Evolutionary conservation across 768 basidiomycete species (phyloP).

Genomic region (Thelephora aurantiotincta): DNA sequence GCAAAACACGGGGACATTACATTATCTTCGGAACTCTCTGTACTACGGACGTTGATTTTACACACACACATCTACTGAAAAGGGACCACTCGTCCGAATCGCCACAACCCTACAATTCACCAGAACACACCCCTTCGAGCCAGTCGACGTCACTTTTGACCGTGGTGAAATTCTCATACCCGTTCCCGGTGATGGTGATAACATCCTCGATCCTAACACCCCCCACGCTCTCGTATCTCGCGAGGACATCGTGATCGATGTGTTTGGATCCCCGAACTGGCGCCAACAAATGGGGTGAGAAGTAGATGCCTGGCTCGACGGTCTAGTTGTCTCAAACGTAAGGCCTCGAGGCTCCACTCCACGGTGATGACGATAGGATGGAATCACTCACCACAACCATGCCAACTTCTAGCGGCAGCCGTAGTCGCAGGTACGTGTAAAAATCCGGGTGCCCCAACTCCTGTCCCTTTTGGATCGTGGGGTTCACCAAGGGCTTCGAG

Average conservation of each 20-base stretch:
- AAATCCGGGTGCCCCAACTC: conserved; percentile 39
- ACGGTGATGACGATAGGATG: background rate
- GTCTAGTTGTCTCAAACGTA: conserved; percentile 32
- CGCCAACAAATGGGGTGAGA: conserved; percentile 65
- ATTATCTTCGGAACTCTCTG: conserved; percentile 24
- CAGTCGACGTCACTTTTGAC: conserved; percentile 72
- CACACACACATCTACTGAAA: background rate
- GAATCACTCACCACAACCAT: conserved; percentile 71
- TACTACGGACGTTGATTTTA: background rate
- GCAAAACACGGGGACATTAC: conserved; percentile 33
- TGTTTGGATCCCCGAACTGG: conserved; percentile 45
- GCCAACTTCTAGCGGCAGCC: conserved; percentile 53
- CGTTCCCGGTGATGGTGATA: conserved; percentile 58
- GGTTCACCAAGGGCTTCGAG: conserved; percentile 53
- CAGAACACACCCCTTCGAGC: conserved; percentile 75
- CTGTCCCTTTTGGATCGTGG: conserved; percentile 26
- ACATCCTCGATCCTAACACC: conserved; percentile 94
- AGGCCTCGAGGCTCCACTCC: background rate
- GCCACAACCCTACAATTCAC: conserved; percentile 21
- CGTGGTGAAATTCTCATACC: conserved; percentile 76
- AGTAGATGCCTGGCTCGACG: conserved; percentile 85
- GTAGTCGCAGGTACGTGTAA: conserved; percentile 68
- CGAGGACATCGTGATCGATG: conserved; percentile 57
- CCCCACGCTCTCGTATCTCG: conserved; percentile 67
- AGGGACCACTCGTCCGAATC: too few relatives aligned